phyloP scores from a whole-genome alignment of 164 flowering plant genomes.

The Piper betle region DNA sequence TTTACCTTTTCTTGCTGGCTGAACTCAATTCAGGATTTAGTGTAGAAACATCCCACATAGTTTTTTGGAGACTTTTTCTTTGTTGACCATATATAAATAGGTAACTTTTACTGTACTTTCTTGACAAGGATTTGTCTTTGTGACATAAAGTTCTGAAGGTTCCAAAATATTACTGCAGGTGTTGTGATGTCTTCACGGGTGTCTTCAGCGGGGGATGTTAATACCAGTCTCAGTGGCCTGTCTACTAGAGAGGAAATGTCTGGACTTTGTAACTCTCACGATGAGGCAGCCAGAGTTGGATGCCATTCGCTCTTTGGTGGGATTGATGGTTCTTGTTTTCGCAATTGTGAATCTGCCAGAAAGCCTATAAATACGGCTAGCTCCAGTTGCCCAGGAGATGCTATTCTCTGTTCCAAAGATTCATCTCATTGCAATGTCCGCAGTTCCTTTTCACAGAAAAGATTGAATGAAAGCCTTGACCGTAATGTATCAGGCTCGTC shows the following conservation, averaged over 20 bases:
- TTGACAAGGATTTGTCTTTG: background rate
- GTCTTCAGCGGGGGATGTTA: background rate
- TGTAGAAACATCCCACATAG: too few species aligned
- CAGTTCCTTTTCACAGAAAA: constrained; percentile 1
- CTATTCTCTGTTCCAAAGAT: constrained; percentile 1
- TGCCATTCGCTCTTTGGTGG: background rate
- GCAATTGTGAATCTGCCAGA: background rate
- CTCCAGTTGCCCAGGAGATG: constrained; percentile 2
- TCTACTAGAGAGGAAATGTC: background rate
- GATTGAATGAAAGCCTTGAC: constrained; percentile 9
- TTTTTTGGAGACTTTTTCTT: too few species aligned
- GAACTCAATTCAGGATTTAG: too few species aligned
- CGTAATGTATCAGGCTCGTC: constrained; percentile 9
- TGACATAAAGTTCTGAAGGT: background rate
- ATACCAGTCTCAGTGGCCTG: background rate
- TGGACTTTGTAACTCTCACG: background rate
- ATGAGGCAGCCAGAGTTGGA: background rate
- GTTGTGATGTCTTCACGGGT: background rate
- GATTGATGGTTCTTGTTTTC: background rate
- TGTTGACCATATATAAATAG: too few species aligned
- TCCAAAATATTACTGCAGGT: background rate
- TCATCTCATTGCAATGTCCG: constrained; percentile 9
- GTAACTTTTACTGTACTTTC: background rate
- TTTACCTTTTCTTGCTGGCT: too few species aligned
- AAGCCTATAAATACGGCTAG: background rate